Base-by-base conservation (phyloP, 2,329 filamentous ascomycete species). In the Coniella vitis region DNA sequence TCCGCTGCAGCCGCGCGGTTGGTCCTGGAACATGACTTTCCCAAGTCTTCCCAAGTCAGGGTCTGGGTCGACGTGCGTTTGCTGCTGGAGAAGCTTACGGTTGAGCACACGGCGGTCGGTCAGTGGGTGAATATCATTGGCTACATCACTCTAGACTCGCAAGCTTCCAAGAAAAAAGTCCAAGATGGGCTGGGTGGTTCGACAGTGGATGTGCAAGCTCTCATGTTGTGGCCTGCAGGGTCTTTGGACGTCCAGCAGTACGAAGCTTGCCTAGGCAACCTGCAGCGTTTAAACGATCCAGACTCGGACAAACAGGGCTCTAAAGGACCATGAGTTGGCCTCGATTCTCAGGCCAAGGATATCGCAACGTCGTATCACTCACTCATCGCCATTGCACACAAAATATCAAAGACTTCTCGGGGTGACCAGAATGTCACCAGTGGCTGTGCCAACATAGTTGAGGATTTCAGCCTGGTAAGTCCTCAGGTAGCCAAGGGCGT, bases 61-160 rank as follows among this genome's bases (percentile, higher is more conserved):
- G 84, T 80, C 1, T 62, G 71, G 34, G 86, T 95, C 32, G 80
- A 93, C 59, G 75, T 94, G 51, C 75, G 79, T 45, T 78, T 90
- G 55, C 65, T 94, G 3, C 74, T 95, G 4, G 76, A 83, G 58
- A 74, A 69, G 9, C 67, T 93, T 50, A 79, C 77, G 17, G 67
- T 75, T 19, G 75, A 83, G 48, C 74, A 86, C 44, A 75, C 86
- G 45, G 75, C 81, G 44, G 69, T 86, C 21, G 91, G 91, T n/a
- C 76, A 84, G 52, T 96, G 90, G 90, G 67, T 96, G 43, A 95
- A 96, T 62, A 75, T 96, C 3, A 79, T 96, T 56, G 91, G 90
- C 5, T 94, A 94, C 63, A 72, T 90, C 47, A 74, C 71, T 36
- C 62, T 62, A 38, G 45, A 57, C 39, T 54, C 25, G 52, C 29